Evolutionary conservation across 1,284 basidiomycete species (phyloP), one percentile per base, ranked within the genome.

Genomic region (Papiliotrema fonsecae): DNA sequence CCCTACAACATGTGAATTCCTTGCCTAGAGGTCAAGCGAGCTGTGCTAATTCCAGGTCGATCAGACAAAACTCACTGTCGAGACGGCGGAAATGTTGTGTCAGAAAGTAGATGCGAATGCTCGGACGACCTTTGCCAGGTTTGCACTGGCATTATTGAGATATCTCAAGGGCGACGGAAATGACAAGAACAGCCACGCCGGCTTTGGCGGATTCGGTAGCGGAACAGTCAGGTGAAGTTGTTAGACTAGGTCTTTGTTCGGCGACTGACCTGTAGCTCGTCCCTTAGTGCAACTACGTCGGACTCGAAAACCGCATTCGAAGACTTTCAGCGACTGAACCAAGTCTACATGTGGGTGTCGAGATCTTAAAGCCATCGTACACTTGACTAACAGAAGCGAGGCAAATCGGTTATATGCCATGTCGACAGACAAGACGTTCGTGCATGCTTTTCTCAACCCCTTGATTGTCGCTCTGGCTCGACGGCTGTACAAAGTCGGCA

Each of bases 401-500:
- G 54, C 60, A 21, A 68, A 70, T 37, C 60, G 58, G 45, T 49
- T 70, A 32, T 70, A 67, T 42, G 55, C 45, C 2, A 47, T 47
- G 27, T 55, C 54, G 3, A 43, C 48, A 0, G 56, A 60, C 21
- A 64, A 61, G 6, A 25, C 26, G 10, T 58, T 62, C 39, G 32
- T 52, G 5, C 58, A 65, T 43, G 50, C 66, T 10, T 66, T 65
- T 41, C 46, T 69, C 32, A 67, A 64, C 40, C 49, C 49, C 0
- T 34, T 69, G 11, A 60, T 70, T 6, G 25, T 66, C 10, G 32
- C 19, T 1, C 34, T 67, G n/a, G 56, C 56, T 2, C 46, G 45
- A 32, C 22, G n/a, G 5, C 38, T 65, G 0, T 28, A 57, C 6
- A 25, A 37, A 13, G 19, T 58, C 2, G 54, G 58, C 0, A 47